A percentile compares a stretch with the other conserved stretches of the same genome.
These are phyloP conservation scores for Aspergillus fijiensis DNA, from an alignment of 2,329 filamentous ascomycete species.

Conservation along the genomic window DNA sequence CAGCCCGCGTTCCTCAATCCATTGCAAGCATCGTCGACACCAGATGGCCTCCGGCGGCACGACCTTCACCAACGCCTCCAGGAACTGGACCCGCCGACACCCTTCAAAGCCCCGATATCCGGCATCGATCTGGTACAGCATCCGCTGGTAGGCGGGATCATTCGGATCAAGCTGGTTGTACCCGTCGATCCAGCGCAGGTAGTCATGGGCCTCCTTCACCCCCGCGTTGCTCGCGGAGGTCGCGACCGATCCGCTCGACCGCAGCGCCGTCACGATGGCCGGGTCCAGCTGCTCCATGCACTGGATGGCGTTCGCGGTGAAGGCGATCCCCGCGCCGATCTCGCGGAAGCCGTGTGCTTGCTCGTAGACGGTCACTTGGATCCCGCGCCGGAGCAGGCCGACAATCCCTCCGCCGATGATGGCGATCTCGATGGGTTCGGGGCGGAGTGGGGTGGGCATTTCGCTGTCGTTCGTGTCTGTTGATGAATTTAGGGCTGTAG, in stretches of 20 bases:
- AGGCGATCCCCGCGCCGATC: constrained; percentile 58
- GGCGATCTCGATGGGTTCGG: constrained; percentile 45
- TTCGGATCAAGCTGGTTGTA: neutral
- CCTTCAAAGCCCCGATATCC: constrained; percentile 33
- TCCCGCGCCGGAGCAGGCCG: constrained; percentile 48
- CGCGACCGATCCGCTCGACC: neutral
- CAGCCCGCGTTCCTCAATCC: constrained; percentile 8
- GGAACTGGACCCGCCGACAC: constrained; percentile 33
- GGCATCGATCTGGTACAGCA: constrained; percentile 33
- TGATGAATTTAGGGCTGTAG: no score
- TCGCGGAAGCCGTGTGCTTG: constrained; percentile 55
- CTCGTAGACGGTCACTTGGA: constrained; percentile 57
- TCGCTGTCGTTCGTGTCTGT: no score
- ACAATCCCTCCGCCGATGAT: constrained; percentile 62
- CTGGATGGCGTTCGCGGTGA: constrained; percentile 56
- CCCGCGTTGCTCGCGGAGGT: constrained; percentile 21
- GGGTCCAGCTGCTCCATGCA: constrained; percentile 57
- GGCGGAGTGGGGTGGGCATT: no score
- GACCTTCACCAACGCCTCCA: constrained; percentile 33
- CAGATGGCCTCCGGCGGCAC: constrained; percentile 31
- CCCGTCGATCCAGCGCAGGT: constrained; percentile 23
- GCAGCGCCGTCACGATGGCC: constrained; percentile 11
- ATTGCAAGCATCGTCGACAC: constrained; percentile 35
- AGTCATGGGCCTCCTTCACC: constrained; percentile 35
- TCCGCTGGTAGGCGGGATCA: constrained; percentile 16